Evolutionary conservation across 2,329 filamentous ascomycete species (phyloP).

Genomic region (Pseudogymnoascus sp.): DNA sequence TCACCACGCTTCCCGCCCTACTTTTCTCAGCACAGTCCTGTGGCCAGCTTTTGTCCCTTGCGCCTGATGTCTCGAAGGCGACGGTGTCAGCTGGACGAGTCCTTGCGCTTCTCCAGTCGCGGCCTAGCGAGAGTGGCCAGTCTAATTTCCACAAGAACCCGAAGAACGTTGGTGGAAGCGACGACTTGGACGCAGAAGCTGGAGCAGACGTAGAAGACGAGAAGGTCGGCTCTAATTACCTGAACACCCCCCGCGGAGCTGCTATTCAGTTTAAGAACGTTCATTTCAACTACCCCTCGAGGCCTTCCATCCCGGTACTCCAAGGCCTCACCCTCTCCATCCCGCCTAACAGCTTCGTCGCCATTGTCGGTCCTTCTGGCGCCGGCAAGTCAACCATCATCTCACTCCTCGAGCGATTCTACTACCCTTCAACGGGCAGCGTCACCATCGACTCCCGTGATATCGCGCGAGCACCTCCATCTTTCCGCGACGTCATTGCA

Average conservation of each 20-base stretch:
- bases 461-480: constrained; percentile 35
- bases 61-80: constrained; percentile 65
- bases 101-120: constrained; percentile 38
- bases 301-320: constrained; percentile 50
- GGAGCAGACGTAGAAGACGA: constrained; percentile 21
- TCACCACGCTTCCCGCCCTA: constrained; percentile 64
- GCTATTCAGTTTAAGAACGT: constrained; percentile 49
- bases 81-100: constrained; percentile 52
- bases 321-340: constrained; percentile 49
- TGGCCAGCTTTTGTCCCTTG: constrained; percentile 66
- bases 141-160: constrained; percentile 16
- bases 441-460: constrained; percentile 31
- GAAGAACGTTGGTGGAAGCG: constrained; percentile 22
- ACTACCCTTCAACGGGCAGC: constrained; percentile 32
- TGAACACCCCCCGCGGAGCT: constrained; percentile 12
- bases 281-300: constrained; percentile 55
- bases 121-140: constrained; percentile 18
- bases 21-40: constrained; percentile 66
- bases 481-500: constrained; percentile 41
- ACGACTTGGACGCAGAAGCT: constrained; percentile 30
- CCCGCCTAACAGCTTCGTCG: constrained; percentile 51
- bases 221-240: constrained; percentile 30
- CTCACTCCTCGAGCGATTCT: constrained; percentile 45
- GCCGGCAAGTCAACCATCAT: constrained; percentile 61
- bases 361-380: constrained; percentile 57